These are phyloP conservation scores for Aspergillus sp. DNA, from an alignment of 2,329 filamentous ascomycete genomes.

Conservation along the genomic window DNA sequence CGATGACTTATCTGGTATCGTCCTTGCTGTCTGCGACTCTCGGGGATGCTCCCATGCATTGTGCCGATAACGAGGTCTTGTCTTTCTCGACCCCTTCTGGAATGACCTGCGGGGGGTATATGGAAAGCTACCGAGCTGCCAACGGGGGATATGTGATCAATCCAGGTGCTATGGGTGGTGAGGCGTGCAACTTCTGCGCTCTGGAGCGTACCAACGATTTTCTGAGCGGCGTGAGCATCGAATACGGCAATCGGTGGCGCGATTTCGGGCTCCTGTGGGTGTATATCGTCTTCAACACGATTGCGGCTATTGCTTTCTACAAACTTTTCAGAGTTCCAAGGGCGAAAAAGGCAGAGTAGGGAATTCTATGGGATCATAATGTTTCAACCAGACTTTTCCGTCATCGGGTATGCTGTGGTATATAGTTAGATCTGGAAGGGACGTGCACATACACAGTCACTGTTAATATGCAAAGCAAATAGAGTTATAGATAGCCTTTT, in stretches of 20 bases:
- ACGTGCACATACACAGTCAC: too few relatives aligned
- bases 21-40: background rate
- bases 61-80: constrained; percentile 68
- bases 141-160: constrained; percentile 59
- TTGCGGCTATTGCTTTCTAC: constrained; percentile 48
- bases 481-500: too few relatives aligned
- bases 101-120: constrained; percentile 61
- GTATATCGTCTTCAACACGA: constrained; percentile 59
- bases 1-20: constrained; percentile 47
- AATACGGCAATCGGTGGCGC: constrained; percentile 63
- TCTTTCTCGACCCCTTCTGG: constrained; percentile 60
- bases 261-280: constrained; percentile 66
- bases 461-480: too few relatives aligned
- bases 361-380: too few relatives aligned
- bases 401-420: too few relatives aligned
- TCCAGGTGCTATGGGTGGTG: constrained; percentile 39
- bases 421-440: too few relatives aligned
- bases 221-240: constrained; percentile 43
- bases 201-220: constrained; percentile 40
- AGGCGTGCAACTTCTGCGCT: constrained; percentile 53
- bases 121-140: constrained; percentile 50
- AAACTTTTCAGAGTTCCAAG: constrained; percentile 38
- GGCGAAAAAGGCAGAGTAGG: background rate
- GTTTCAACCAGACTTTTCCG: too few relatives aligned
- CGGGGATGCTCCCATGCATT: constrained; percentile 66